A percentile compares a stretch with the other conserved stretches of the same genome.
Evolutionary conservation across 2,329 filamentous ascomycete species (phyloP).

Genomic region (Graphiopsis chlorocephala): DNA sequence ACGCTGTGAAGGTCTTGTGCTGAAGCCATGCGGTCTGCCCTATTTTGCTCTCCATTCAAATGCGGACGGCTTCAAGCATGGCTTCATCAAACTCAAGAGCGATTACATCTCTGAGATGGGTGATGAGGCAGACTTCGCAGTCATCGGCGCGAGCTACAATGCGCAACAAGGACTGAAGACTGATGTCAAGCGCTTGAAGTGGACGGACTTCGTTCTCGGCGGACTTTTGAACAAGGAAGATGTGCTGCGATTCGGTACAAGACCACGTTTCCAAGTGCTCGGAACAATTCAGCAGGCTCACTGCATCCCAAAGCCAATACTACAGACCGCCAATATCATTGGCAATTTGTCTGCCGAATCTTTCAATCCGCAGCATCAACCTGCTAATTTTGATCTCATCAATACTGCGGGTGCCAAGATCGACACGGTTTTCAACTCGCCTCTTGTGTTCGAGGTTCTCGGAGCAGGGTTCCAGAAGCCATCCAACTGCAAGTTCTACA

Average conservation of each 20-base stretch:
- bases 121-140: slow-evolving; percentile 78
- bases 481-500: slow-evolving; percentile 67
- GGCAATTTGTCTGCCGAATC: slow-evolving; percentile 39
- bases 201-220: slow-evolving; percentile 78
- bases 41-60: slow-evolving; percentile 57
- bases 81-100: slow-evolving; percentile 78
- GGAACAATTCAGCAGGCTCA: slow-evolving; percentile 50
- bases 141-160: slow-evolving; percentile 73
- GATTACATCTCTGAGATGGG: slow-evolving; percentile 77
- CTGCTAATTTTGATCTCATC: slow-evolving; percentile 25
- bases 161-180: slow-evolving; percentile 59
- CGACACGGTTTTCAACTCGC: slow-evolving; percentile 61
- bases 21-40: slow-evolving; percentile 68
- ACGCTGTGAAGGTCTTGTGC: slow-evolving; percentile 72
- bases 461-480: slow-evolving; percentile 77
- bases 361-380: slow-evolving; percentile 24
- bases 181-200: slow-evolving; percentile 51
- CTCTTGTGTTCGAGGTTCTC: slow-evolving; percentile 75
- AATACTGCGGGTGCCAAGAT: slow-evolving; percentile 26
- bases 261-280: slow-evolving; percentile 64
- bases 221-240: slow-evolving; percentile 69
- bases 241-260: slow-evolving; percentile 50
- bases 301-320: slow-evolving; percentile 46
- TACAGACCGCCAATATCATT: slow-evolving; percentile 43
- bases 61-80: slow-evolving; percentile 21